Percentiles rank a stretch among this genome's conserved stretches.
These are phyloP conservation scores for Colletotrichum ledebouriae DNA, from an alignment of 2,329 filamentous ascomycete species.

Conservation along the genomic window DNA sequence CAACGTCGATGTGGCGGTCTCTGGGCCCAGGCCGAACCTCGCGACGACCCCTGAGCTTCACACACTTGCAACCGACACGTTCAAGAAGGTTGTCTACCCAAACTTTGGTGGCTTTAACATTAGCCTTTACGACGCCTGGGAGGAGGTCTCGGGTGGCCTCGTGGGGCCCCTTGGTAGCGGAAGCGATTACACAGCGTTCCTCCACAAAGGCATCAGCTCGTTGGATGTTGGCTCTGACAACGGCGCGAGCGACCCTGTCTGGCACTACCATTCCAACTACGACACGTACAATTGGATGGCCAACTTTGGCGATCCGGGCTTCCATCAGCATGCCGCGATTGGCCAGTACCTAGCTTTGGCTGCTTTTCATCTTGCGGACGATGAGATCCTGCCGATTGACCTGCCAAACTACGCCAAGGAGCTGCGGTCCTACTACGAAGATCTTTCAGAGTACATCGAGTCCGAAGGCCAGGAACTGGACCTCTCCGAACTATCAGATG, in stretches of 20 bases:
- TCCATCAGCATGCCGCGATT: conserved; percentile 71
- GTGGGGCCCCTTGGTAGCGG: conserved; percentile 73
- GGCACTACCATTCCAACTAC: conserved; percentile 85
- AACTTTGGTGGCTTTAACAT: conserved; percentile 67
- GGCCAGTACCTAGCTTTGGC: conserved; percentile 61
- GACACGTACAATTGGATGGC: conserved; percentile 90
- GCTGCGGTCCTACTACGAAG: conserved; percentile 55
- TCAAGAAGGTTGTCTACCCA: conserved; percentile 69
- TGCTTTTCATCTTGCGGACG: conserved; percentile 54
- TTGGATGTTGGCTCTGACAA: conserved; percentile 69
- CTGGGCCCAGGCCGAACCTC: conserved; percentile 69
- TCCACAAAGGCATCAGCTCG: conserved; percentile 64
- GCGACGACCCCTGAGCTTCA: conserved; percentile 77
- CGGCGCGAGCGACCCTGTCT: conserved; percentile 66
- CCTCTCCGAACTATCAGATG: conserved; percentile 53
- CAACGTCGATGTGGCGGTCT: conserved; percentile 80
- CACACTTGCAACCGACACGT: conserved; percentile 72
- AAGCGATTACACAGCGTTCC: conserved; percentile 77
- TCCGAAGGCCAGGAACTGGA: conserved; percentile 53
- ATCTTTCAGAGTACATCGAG: conserved; percentile 52
- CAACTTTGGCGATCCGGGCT: conserved; percentile 77
- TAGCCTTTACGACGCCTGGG: conserved; percentile 58
- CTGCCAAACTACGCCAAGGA: conserved; percentile 57
- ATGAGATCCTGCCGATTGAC: conserved; percentile 56
- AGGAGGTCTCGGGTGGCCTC: conserved; percentile 50